A percentile compares a stretch with the other conserved stretches of the same genome.
Conservation (phyloP, 768 basidiomycete species). For the Rhizopogon vesiculosus region DNA sequence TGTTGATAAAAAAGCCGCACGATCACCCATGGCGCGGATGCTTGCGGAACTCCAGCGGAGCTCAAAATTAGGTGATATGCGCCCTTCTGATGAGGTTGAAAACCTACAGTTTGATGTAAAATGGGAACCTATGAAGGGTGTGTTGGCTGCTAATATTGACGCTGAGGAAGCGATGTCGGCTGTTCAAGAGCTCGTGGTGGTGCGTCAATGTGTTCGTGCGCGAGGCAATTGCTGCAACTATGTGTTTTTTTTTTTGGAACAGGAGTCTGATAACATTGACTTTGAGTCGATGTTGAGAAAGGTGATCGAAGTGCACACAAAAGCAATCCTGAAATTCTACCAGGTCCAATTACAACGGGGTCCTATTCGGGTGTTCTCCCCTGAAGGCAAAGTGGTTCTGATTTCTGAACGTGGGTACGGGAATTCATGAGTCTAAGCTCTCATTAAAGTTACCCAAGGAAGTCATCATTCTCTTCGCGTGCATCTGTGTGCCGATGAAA, state of each 20-base stretch:
- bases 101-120: conserved; percentile 59
- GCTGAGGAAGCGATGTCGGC: conserved; percentile 40
- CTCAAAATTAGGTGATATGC: conserved; percentile 49
- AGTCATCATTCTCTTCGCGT: conserved; percentile 56
- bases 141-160: conserved; percentile 56
- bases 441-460: conserved; percentile 31
- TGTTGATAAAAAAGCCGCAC: conserved; percentile 39
- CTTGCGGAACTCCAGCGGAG: conserved; percentile 60
- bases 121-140: conserved; percentile 73
- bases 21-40: conserved; percentile 49
- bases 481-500: conserved; percentile 71
- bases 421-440: not conserved
- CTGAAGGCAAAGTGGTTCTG: conserved; percentile 54
- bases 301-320: conserved; percentile 63
- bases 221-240: not conserved
- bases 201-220: conserved; percentile 30
- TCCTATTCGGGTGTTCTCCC: conserved; percentile 53
- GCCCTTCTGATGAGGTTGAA: conserved; percentile 75
- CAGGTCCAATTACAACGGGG: conserved; percentile 50
- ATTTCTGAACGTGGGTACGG: conserved; percentile 46
- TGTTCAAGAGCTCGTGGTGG: conserved; percentile 46
- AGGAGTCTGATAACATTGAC: conserved; percentile 70
- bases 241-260: not conserved
- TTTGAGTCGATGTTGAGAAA: conserved; percentile 64
- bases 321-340: conserved; percentile 54